Evolutionary conservation across 2,329 filamentous ascomycete genomes (phyloP).

Genomic region (Nemania sp.): DNA sequence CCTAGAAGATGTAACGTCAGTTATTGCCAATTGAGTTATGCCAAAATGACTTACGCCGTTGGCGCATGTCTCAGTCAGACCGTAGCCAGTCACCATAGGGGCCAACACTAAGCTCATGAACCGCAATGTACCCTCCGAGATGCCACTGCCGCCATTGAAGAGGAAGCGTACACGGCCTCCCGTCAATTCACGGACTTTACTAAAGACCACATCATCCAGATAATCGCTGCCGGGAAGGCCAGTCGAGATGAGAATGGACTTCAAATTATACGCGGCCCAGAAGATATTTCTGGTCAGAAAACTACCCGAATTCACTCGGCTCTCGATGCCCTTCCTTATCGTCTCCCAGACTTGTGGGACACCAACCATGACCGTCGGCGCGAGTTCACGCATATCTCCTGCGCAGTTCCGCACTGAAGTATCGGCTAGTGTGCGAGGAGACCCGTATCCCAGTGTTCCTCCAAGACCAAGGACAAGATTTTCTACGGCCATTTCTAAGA

Average conservation of each 20-base stretch:
- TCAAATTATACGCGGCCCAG: conserved; percentile 64
- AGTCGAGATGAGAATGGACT: conserved; percentile 59
- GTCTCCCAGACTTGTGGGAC: conserved; percentile 98
- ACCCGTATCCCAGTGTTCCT: conserved; percentile 90
- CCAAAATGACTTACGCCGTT: conserved; percentile 58
- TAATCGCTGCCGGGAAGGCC: conserved; percentile 68
- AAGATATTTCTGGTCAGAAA: conserved; percentile 77
- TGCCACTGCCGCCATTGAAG: conserved; percentile 91
- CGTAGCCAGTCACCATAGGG: conserved; percentile 93
- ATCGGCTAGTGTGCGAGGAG: conserved; percentile 86
- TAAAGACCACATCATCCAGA: conserved; percentile 85
- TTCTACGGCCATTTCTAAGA: conserved; percentile 95
- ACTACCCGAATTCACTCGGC: conserved; percentile 73
- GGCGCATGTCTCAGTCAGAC: conserved; percentile 88
- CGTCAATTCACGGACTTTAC: conserved; percentile 86
- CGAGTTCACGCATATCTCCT: conserved; percentile 91
- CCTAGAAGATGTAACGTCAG: conserved; percentile 33
- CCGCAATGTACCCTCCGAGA: conserved; percentile 82
- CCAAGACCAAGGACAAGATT: conserved; percentile 88
- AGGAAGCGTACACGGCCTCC: conserved; percentile 86
- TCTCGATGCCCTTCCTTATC: conserved; percentile 89
- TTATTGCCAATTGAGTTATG: neutral
- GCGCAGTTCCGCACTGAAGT: conserved; percentile 83
- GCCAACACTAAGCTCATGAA: conserved; percentile 92
- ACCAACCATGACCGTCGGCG: conserved; percentile 86